Evolutionary conservation across 1,284 basidiomycete genomes (phyloP).

Genomic region (Caloboletus firmus): DNA sequence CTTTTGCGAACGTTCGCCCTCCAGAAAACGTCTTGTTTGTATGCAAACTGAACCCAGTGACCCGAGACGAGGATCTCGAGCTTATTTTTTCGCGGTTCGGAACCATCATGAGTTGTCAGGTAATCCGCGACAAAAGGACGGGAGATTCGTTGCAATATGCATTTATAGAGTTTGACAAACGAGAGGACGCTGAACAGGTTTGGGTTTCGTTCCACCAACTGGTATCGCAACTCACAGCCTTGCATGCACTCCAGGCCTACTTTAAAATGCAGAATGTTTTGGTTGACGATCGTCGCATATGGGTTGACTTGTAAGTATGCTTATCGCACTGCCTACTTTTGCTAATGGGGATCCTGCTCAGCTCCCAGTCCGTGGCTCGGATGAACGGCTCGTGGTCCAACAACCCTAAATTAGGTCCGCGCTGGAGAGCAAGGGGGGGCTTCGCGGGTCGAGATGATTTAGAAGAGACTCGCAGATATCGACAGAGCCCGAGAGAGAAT

Average conservation of each 20-base stretch:
- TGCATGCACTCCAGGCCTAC: slow-evolving; percentile 66
- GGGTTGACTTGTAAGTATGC: slow-evolving; percentile 85
- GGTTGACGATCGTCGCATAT: slow-evolving; percentile 97
- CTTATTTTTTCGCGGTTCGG: slow-evolving; percentile 97
- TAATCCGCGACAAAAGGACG: slow-evolving; percentile 93
- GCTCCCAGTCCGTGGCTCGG: slow-evolving; percentile 88
- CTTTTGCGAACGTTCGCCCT: slow-evolving; percentile 96
- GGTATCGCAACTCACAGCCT: neutral
- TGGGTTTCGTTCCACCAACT: slow-evolving; percentile 16
- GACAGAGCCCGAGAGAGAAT: slow-evolving; percentile 42
- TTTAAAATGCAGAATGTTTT: slow-evolving; percentile 99
- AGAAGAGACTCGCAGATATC: slow-evolving; percentile 65
- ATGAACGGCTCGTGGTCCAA: slow-evolving; percentile 75
- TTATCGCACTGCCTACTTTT: slow-evolving; percentile 2
- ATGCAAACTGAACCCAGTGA: slow-evolving; percentile 97
- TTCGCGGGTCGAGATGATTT: slow-evolving; percentile 74
- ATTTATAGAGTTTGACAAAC: slow-evolving; percentile 96
- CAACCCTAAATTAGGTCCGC: slow-evolving; percentile 57
- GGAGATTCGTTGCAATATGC: slow-evolving; percentile 98
- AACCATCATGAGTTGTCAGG: slow-evolving; percentile 93
- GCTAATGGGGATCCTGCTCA: slow-evolving; percentile 35
- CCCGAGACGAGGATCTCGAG: slow-evolving; percentile 93
- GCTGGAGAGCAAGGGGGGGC: slow-evolving; percentile 40
- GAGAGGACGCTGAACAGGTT: slow-evolving; percentile 91
- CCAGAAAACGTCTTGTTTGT: slow-evolving; percentile 99